Percentiles rank a stretch among this genome's conserved stretches.
phyloP scores from a whole-genome alignment of 331 rosid species.

The Phaseolus coccineus region DNA sequence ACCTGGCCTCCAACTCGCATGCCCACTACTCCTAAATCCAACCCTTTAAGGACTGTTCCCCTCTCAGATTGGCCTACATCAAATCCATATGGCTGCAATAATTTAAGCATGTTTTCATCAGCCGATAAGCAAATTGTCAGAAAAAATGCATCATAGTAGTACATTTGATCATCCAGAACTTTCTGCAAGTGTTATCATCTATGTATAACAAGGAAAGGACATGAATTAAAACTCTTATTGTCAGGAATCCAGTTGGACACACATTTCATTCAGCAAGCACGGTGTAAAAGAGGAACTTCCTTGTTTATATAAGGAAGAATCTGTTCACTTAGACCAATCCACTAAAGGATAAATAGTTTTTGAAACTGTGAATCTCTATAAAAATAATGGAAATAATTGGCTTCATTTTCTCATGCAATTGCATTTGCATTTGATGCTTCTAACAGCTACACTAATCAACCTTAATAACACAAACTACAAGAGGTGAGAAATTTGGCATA shows the following conservation, averaged over 20 bases:
- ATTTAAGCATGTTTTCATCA: conserved; percentile 48
- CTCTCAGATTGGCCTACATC: conserved; percentile 92
- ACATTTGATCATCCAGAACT: background rate
- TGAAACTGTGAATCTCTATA: background rate
- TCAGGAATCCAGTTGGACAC: background rate
- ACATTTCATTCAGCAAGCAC: background rate
- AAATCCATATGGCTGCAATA: conserved; percentile 96
- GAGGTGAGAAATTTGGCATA: conserved; percentile 15
- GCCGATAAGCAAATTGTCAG: conserved; percentile 18
- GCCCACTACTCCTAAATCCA: conserved; percentile 93
- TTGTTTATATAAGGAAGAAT: conserved; percentile 23
- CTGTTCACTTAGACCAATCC: conserved; percentile 23
- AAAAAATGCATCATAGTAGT: background rate
- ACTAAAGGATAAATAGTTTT: conserved; percentile 4
- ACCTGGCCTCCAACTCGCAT: conserved; percentile 99
- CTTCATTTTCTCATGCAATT: background rate
- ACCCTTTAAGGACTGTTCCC: conserved; percentile 87
- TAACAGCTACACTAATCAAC: conserved; percentile 12
- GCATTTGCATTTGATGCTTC: conserved; percentile 24
- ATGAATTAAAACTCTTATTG: conserved; percentile 16
- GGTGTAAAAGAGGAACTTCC: background rate
- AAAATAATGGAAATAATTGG: background rate
- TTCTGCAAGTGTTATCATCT: background rate
- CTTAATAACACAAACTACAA: background rate
- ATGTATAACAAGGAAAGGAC: conserved; percentile 10